phyloP scores from a whole-genome alignment of 1,139 yeast genomes.

The Yamadazyma aaseri region DNA sequence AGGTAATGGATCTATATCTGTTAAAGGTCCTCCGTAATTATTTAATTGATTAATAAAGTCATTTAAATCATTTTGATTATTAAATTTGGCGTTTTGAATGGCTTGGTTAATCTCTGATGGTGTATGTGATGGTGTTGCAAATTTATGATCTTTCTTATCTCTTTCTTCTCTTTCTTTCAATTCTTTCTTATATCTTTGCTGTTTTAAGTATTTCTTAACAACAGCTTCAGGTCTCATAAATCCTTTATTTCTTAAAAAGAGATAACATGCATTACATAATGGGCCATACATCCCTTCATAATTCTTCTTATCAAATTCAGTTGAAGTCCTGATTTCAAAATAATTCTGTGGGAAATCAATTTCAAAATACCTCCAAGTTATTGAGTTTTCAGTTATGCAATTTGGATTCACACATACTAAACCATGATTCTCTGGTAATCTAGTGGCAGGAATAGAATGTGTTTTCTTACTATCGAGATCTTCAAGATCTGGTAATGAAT shows the following conservation, averaged over 20 bases:
- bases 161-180: constrained; percentile 13
- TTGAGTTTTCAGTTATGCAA: constrained; percentile 41
- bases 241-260: constrained; percentile 49
- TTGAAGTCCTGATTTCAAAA: constrained; percentile 38
- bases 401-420: constrained; percentile 44
- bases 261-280: constrained; percentile 49
- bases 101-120: constrained; percentile 47
- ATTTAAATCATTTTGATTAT: constrained; percentile 39
- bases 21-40: constrained; percentile 51
- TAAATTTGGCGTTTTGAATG: constrained; percentile 26
- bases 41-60: constrained; percentile 51
- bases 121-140: constrained; percentile 44
- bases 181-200: constrained; percentile 41
- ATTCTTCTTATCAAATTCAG: constrained; percentile 39
- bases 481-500: constrained; percentile 44
- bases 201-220: constrained; percentile 47
- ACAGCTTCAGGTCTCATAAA: constrained; percentile 52
- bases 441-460: constrained; percentile 40
- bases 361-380: constrained; percentile 50
- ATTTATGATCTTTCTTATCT: constrained; percentile 21
- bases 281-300: constrained; percentile 55
- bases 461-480: constrained; percentile 47
- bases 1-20: constrained; percentile 53
- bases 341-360: constrained; percentile 41
- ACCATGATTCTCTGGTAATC: constrained; percentile 42